Evolutionary conservation across 2,329 filamentous ascomycete genomes (phyloP).

Genomic region (Pseudocercospora vitis): DNA sequence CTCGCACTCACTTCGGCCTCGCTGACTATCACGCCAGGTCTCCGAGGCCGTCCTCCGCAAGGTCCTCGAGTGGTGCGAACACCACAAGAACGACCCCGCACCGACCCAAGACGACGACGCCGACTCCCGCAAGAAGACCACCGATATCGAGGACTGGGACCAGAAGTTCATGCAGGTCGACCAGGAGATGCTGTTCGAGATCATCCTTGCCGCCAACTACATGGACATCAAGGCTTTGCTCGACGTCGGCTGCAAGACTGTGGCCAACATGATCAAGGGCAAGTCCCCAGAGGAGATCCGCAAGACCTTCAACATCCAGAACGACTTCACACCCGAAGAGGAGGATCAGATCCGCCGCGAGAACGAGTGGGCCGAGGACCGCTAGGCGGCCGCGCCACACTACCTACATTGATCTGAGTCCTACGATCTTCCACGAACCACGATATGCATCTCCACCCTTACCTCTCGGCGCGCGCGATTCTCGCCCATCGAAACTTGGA

Average conservation of each 20-base stretch:
- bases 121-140: constrained; percentile 95
- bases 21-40: constrained; percentile 52
- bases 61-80: constrained; percentile 96
- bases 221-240: constrained; percentile 98
- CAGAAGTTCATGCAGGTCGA: constrained; percentile 99
- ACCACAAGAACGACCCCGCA: constrained; percentile 88
- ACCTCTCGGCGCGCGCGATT: neutral
- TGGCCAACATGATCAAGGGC: constrained; percentile 99
- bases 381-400: constrained; percentile 25
- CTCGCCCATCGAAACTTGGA: neutral
- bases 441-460: neutral
- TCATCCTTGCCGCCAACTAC: constrained; percentile 97
- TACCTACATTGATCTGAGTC: too few relatives aligned
- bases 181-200: constrained; percentile 99
- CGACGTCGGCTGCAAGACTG: constrained; percentile 98
- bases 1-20: constrained; percentile 23
- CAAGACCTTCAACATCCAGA: constrained; percentile 99
- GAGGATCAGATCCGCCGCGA: constrained; percentile 80
- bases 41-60: constrained; percentile 93
- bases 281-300: constrained; percentile 99
- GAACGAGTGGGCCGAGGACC: constrained; percentile 53
- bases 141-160: constrained; percentile 99
- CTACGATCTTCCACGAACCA: neutral
- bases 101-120: constrained; percentile 81
- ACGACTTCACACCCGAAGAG: constrained; percentile 98